These are phyloP conservation scores for Cucumis cinereus DNA, from an alignment of 306 rosid species.

Conservation along the genomic window DNA sequence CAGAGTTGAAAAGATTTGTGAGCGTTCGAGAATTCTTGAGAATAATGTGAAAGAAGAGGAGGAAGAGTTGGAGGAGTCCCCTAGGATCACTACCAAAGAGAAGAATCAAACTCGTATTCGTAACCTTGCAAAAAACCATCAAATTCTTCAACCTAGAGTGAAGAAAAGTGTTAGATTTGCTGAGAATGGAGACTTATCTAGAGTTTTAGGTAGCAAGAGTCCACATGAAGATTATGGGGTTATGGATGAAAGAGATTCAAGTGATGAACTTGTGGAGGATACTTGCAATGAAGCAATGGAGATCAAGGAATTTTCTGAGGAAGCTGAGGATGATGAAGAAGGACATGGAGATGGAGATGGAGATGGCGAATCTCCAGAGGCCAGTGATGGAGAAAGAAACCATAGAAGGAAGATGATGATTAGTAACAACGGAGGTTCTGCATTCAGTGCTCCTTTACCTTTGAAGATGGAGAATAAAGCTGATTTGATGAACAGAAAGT, in stretches of 20 bases:
- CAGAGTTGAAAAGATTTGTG: constrained; percentile 62
- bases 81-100: constrained; percentile 16
- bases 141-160: constrained; percentile 42
- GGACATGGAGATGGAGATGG: constrained; percentile 10
- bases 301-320: constrained; percentile 31
- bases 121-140: constrained; percentile 21
- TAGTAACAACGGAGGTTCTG: constrained; percentile 23
- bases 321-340: constrained; percentile 35
- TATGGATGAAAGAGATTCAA: constrained; percentile 42
- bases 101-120: constrained; percentile 18
- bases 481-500: constrained; percentile 35
- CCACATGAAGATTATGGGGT: constrained; percentile 29
- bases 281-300: constrained; percentile 31
- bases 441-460: constrained; percentile 71
- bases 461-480: constrained; percentile 64
- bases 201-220: constrained; percentile 23
- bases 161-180: constrained; percentile 75
- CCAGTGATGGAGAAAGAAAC: constrained; percentile 43
- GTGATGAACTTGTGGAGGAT: constrained; percentile 46
- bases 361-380: constrained; percentile 15
- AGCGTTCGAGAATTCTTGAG: constrained; percentile 30
- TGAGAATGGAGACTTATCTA: constrained; percentile 36
- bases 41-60: constrained; percentile 28
- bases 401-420: constrained; percentile 10
- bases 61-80: constrained; percentile 12